Evolutionary conservation across 192 early-diverging fungal species (phyloP), one percentile per base, ranked within the genome.

Genomic region (Chytriomyces sp.): DNA sequence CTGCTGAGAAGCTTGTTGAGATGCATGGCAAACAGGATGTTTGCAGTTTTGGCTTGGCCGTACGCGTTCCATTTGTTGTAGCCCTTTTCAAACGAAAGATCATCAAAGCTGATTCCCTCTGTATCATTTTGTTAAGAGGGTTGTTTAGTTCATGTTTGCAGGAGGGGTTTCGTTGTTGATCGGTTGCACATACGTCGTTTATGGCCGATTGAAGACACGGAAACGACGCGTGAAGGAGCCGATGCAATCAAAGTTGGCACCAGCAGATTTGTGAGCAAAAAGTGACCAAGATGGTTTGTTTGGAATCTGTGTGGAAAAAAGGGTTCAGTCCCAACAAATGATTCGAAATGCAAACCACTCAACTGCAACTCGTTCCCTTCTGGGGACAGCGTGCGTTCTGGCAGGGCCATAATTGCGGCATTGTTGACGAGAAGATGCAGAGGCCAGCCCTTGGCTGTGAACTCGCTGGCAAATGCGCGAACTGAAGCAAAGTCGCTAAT

Each of bases 351-450:
- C n/a, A 87, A 89, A 26, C 79, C 76, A 5, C 81, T 87, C 45
- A 91, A 83, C 73, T 90, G 89, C n/a, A 79, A 77, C 76, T 90
- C 89, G 48, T 83, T 73, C n/a, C 89, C 88, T 45, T 91, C 85
- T n/a, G 78, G 76, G 23, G 84, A 82, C 18, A 76, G 46, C 2
- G 79, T 67, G 8, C 20, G 59, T 50, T 78, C 77, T 6, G 86
- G 86, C 26, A 73, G 76, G 13, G 81, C 80, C 89, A 89, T 89
- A 46, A 85, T 74, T 8, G 81, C 83, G 50, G 77, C 50, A 72
- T 59, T 48, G 45, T 76, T 45, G 20, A 74, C 20, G 35, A 74
- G 53, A 47, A 74, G 57, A 46, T 83, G 72, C 24, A 84, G 47
- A 11, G 63, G 75, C 13, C 24, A 72, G n/a, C 69, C 73, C 45